phyloP scores from a whole-genome alignment of 2,329 filamentous ascomycete species.

The Curvularia hawaiiensis region DNA sequence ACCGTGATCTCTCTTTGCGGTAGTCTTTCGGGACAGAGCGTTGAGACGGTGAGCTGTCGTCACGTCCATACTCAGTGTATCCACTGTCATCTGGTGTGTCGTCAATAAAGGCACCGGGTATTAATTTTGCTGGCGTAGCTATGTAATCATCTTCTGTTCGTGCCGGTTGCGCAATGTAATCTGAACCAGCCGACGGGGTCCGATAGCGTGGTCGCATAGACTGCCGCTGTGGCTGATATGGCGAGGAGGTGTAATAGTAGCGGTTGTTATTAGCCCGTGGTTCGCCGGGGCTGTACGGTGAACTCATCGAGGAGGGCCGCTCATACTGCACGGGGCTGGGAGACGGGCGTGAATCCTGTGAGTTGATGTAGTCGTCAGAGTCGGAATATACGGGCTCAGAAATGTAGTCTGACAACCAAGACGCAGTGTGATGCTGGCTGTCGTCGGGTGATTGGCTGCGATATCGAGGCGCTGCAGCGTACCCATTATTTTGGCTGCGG shows the following conservation, averaged over 20 bases:
- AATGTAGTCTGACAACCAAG: conserved; percentile 11
- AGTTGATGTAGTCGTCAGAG: conserved; percentile 14
- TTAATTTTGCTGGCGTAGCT: conserved; percentile 2
- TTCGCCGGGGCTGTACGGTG: conserved; percentile 5
- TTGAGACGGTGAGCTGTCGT: conserved; percentile 2
- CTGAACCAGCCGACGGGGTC: conserved; percentile 5
- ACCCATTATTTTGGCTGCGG: conserved; percentile 3
- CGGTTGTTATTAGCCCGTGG: conserved; percentile 1
- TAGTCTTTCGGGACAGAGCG: not conserved
- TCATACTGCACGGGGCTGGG: not conserved
- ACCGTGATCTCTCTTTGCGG: not conserved
- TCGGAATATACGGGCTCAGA: conserved; percentile 4
- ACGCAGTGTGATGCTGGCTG: conserved; percentile 3
- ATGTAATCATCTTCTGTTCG: conserved; percentile 14
- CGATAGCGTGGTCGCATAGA: conserved; percentile 1
- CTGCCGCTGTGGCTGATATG: not conserved
- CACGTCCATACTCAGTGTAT: not conserved
- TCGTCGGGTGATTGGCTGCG: not conserved
- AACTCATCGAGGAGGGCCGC: conserved; percentile 1
- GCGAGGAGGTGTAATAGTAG: not conserved
- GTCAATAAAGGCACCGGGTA: conserved; percentile 1
- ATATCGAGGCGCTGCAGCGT: not conserved
- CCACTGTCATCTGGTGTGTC: conserved; percentile 2
- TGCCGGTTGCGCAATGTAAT: conserved; percentile 5
- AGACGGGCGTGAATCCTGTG: not conserved